Evolutionary conservation across 2,329 filamentous ascomycete species (phyloP).

Genomic region (Claviceps monticola): DNA sequence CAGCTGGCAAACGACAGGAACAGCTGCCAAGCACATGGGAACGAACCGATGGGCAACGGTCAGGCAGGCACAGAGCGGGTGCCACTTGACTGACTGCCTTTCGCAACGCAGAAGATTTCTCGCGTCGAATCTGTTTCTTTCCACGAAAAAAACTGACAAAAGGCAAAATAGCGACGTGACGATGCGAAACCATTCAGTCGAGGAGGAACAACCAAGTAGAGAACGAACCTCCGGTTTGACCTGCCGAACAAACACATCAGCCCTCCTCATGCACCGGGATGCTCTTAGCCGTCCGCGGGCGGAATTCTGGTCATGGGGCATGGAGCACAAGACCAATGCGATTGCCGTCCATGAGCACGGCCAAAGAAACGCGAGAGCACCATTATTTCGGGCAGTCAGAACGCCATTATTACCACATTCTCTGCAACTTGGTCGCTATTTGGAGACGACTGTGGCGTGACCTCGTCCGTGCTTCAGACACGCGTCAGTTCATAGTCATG

Average conservation of each 20-base stretch:
- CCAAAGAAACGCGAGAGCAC: not conserved
- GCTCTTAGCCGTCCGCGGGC: slow-evolving; percentile 4
- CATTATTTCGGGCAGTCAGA: not conserved
- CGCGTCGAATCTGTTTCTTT: not conserved
- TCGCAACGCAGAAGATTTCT: not conserved
- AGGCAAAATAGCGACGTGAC: not conserved
- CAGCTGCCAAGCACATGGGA: slow-evolving; percentile 1
- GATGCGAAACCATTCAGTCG: not conserved
- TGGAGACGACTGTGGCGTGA: not conserved
- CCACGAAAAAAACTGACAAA: not conserved
- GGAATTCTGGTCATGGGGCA: not conserved
- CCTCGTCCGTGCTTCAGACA: not conserved
- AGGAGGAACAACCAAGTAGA: not conserved
- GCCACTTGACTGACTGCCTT: not conserved
- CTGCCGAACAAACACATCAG: not conserved
- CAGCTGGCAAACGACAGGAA: slow-evolving; percentile 1
- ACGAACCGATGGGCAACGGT: too few relatives aligned
- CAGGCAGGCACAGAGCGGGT: not conserved
- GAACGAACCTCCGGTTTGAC: not conserved
- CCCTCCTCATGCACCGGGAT: slow-evolving; percentile 1
- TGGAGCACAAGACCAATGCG: not conserved
- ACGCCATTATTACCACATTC: too few relatives aligned
- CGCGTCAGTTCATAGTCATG: not conserved
- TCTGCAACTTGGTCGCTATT: not conserved
- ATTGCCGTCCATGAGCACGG: not conserved